Evolutionary conservation across 2,329 filamentous ascomycete species (phyloP).

Genomic region (Epichloe scottii): DNA sequence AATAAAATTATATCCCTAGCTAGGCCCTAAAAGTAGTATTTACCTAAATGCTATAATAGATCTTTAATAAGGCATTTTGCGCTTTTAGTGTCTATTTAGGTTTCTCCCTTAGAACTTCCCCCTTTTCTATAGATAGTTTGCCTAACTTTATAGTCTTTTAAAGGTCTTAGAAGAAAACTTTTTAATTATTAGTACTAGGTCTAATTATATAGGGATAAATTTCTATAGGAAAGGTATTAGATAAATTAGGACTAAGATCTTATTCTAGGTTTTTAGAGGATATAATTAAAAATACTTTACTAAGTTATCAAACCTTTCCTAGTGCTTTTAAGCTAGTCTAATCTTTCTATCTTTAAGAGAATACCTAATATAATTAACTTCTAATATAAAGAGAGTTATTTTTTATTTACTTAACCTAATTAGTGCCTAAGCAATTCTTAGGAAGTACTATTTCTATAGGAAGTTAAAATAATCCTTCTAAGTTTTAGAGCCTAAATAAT

Average conservation of each 20-base stretch:
- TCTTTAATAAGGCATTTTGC: neutral
- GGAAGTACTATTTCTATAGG: neutral
- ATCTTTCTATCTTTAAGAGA: neutral
- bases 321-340: neutral
- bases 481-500: neutral
- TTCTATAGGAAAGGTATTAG: too few species aligned
- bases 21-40: neutral
- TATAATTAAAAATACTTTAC: neutral
- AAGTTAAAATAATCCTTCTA: neutral
- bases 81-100: neutral
- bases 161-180: neutral
- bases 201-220: neutral
- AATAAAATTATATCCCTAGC: neutral
- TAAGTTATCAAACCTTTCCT: neutral
- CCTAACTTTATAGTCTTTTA: neutral
- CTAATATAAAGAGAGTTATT: neutral
- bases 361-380: neutral
- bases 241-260: too few species aligned
- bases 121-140: neutral
- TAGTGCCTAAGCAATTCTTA: neutral
- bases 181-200: neutral
- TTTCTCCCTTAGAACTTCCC: neutral
- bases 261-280: neutral
- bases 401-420: neutral
- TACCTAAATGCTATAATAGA: neutral